Conservation (phyloP, 164 flowering plant genomes). For the Liquidambar formosana region DNA sequence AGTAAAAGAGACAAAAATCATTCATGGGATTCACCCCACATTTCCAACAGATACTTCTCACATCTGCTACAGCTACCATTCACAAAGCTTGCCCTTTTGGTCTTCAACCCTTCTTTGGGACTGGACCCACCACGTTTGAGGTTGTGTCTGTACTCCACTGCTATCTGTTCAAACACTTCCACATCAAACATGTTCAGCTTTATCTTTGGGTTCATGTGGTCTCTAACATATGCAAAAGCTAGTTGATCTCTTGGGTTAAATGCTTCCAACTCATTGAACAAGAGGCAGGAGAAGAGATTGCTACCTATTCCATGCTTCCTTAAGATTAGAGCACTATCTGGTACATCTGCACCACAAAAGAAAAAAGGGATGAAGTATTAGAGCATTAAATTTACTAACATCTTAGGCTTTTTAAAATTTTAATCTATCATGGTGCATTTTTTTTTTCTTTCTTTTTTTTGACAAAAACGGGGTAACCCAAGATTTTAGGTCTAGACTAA, state of each 20-base stretch:
- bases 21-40: conserved; percentile 17
- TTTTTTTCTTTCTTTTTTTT: no score
- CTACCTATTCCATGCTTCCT: conserved; percentile 69
- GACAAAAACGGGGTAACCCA: no score
- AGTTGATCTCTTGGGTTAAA: conserved; percentile 93
- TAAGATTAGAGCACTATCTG: conserved; percentile 83
- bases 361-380: background rate
- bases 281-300: conserved; percentile 80
- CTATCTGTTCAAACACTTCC: conserved; percentile 82
- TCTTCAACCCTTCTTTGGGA: background rate
- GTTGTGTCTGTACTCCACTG: conserved; percentile 80
- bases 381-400: no score
- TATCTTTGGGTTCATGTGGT: conserved; percentile 64
- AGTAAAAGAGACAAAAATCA: background rate
- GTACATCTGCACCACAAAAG: conserved; percentile 71
- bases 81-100: background rate
- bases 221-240: conserved; percentile 89
- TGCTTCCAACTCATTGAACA: conserved; percentile 89
- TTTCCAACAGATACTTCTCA: conserved; percentile 8
- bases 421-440: no score
- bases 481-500: no score
- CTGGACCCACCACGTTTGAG: conserved; percentile 31
- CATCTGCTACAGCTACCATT: conserved; percentile 12
- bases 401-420: no score
- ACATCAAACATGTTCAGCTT: conserved; percentile 85